Conservation (phyloP, 345 rosid genomes). For the Lumnitzera littorea region DNA sequence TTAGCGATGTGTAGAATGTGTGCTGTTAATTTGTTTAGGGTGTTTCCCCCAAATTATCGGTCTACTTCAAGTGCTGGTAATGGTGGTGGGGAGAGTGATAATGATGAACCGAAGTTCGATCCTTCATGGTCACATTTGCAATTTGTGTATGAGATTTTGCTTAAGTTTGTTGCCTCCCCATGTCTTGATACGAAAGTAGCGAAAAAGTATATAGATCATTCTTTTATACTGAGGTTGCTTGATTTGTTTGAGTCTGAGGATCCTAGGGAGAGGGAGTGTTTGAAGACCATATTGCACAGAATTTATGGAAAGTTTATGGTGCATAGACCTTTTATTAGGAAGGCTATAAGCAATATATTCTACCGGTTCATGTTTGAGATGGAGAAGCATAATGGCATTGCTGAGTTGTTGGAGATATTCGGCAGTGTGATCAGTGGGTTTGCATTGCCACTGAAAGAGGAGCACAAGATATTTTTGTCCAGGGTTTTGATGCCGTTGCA, state of each 20-base stretch:
- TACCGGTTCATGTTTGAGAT: constrained; percentile 71
- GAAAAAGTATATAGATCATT: constrained; percentile 74
- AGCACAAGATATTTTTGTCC: constrained; percentile 81
- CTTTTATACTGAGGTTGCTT: constrained; percentile 66
- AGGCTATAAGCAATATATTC: constrained; percentile 66
- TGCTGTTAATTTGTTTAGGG: constrained; percentile 71
- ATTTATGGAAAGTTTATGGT: constrained; percentile 86
- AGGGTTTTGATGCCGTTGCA: constrained; percentile 81
- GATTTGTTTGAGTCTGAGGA: constrained; percentile 82
- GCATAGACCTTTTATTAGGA: constrained; percentile 77
- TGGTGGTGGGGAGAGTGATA: constrained; percentile 54
- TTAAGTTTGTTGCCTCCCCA: constrained; percentile 61
- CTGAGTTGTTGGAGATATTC: constrained; percentile 75
- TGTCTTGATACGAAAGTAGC: constrained; percentile 71
- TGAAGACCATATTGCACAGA: constrained; percentile 68
- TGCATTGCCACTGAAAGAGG: constrained; percentile 83
- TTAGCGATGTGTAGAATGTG: constrained; percentile 84
- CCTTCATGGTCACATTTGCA: constrained; percentile 93
- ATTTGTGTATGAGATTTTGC: constrained; percentile 70
- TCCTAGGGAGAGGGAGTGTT: constrained; percentile 77
- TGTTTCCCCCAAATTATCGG: constrained; percentile 62
- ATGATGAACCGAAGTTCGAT: constrained; percentile 71
- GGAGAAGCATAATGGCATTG: constrained; percentile 75
- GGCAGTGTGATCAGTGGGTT: constrained; percentile 84
- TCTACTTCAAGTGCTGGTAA: constrained; percentile 17